A percentile compares a stretch with the other conserved stretches of the same genome.
Conservation (phyloP, 768 basidiomycete genomes). For the Mycena kentingensis region DNA sequence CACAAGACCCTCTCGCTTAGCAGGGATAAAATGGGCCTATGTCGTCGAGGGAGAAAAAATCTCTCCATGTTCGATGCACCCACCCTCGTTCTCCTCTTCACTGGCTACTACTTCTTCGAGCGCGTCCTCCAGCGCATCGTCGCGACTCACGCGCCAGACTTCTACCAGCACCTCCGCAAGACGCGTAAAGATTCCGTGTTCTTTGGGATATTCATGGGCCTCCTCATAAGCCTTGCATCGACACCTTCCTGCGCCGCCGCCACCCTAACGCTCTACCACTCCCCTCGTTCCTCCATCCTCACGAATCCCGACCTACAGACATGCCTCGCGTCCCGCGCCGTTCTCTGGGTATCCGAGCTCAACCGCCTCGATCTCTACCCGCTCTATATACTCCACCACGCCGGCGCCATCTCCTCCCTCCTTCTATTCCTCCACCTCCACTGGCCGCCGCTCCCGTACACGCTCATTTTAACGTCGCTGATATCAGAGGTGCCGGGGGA, state of each 20-base stretch:
- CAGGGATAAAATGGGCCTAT: too few species aligned
- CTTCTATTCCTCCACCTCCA: slow-evolving; percentile 21
- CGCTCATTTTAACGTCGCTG: slow-evolving; percentile 18
- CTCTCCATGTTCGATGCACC: slow-evolving; percentile 15
- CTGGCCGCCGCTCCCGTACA: slow-evolving; percentile 17
- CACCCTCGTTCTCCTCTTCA: slow-evolving; percentile 19
- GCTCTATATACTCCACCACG: slow-evolving; percentile 22
- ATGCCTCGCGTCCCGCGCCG: slow-evolving; percentile 23
- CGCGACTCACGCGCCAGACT: background rate
- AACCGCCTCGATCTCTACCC: slow-evolving; percentile 25
- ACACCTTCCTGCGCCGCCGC: slow-evolving; percentile 21
- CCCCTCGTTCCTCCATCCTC: slow-evolving; percentile 14
- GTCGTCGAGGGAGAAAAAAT: too few species aligned
- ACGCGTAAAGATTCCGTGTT: slow-evolving; percentile 25
- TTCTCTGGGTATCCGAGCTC: slow-evolving; percentile 25
- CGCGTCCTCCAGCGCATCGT: slow-evolving; percentile 8
- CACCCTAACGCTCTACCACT: slow-evolving; percentile 8
- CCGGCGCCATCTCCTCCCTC: slow-evolving; percentile 21
- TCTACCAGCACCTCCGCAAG: slow-evolving; percentile 13
- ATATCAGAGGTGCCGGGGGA: slow-evolving; percentile 23
- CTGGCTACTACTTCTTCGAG: slow-evolving; percentile 24
- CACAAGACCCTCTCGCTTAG: too few species aligned
- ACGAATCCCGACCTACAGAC: slow-evolving; percentile 16
- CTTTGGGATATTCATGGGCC: slow-evolving; percentile 24
- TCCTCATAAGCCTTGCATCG: slow-evolving; percentile 21